phyloP scores from a whole-genome alignment of 2,329 filamentous ascomycete genomes.

The Ceratocystiopsis sp. region DNA sequence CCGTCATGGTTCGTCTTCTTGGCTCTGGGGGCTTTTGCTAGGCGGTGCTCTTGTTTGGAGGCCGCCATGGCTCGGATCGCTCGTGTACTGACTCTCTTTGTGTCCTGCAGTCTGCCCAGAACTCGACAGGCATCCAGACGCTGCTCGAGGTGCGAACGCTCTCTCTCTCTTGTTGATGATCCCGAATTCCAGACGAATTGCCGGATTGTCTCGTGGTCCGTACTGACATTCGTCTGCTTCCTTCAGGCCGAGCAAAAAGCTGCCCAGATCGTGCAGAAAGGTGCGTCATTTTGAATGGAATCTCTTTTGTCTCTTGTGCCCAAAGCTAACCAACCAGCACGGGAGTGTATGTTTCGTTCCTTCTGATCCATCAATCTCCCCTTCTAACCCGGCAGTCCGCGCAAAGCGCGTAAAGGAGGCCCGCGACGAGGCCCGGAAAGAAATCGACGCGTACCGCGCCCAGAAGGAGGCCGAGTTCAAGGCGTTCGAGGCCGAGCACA shows the following conservation, averaged over 20 bases:
- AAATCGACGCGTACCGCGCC: slow-evolving; percentile 83
- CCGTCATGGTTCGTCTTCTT: too few relatives aligned
- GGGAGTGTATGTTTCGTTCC: slow-evolving; percentile 55
- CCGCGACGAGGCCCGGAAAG: slow-evolving; percentile 89
- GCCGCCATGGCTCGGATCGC: too few relatives aligned
- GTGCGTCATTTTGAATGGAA: slow-evolving; percentile 28
- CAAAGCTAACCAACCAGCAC: slow-evolving; percentile 35
- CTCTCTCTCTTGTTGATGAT: not conserved
- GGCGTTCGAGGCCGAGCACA: slow-evolving; percentile 83
- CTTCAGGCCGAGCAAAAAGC: slow-evolving; percentile 86
- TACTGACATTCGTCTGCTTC: not conserved
- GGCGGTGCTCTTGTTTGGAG: too few relatives aligned
- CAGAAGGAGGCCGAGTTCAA: slow-evolving; percentile 90
- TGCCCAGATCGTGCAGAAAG: slow-evolving; percentile 97
- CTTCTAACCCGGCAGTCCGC: slow-evolving; percentile 42
- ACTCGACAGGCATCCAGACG: slow-evolving; percentile 95
- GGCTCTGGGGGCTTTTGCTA: too few relatives aligned
- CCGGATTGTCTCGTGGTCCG: not conserved
- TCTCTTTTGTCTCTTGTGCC: not conserved
- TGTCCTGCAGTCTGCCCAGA: slow-evolving; percentile 68
- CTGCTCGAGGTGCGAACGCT: slow-evolving; percentile 77
- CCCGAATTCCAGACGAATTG: too few relatives aligned
- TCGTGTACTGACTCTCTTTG: not conserved
- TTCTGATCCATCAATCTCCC: slow-evolving; percentile 5
- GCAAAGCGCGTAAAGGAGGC: slow-evolving; percentile 97